phyloP scores from a whole-genome alignment of 441 rosid species.

The Aquilaria agallochum region DNA sequence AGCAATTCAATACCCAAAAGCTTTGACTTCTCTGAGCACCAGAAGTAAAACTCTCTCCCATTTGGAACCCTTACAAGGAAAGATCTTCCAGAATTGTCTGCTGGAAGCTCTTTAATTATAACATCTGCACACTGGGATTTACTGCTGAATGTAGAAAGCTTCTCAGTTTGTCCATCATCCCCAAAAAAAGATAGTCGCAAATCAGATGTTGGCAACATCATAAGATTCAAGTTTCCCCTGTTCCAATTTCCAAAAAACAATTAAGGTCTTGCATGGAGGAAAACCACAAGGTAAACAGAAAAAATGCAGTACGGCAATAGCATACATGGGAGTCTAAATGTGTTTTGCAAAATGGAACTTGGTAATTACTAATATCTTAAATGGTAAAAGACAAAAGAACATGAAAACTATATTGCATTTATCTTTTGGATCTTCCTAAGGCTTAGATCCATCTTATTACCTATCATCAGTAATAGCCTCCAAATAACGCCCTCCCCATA shows the following conservation, averaged over 20 bases:
- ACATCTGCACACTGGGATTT: conserved; percentile 41
- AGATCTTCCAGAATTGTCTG: conserved; percentile 84
- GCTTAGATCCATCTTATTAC: too few relatives aligned
- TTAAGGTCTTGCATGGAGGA: conserved; percentile 7
- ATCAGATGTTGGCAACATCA: conserved; percentile 78
- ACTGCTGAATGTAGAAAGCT: conserved; percentile 56
- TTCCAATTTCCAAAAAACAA: conserved; percentile 8
- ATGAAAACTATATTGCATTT: too few relatives aligned
- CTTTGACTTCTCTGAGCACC: conserved; percentile 94
- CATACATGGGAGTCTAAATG: too few relatives aligned
- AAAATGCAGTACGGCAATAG: neutral
- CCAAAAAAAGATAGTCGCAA: conserved; percentile 77
- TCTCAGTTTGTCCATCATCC: conserved; percentile 76
- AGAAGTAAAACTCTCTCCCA: conserved; percentile 57
- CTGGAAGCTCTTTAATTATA: conserved; percentile 54
- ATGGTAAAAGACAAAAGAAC: too few relatives aligned
- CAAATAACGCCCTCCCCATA: too few relatives aligned
- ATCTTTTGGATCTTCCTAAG: too few relatives aligned
- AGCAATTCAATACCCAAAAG: conserved; percentile 81
- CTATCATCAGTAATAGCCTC: too few relatives aligned
- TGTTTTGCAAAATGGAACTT: too few relatives aligned
- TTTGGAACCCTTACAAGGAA: conserved; percentile 55
- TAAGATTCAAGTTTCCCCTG: conserved; percentile 86
- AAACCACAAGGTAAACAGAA: conserved; percentile 1
- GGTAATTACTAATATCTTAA: too few relatives aligned